Percentiles rank a stretch among this genome's conserved stretches.
Conservation (phyloP, 2,329 filamentous ascomycete species). For the Chaetothyriales sp. region DNA sequence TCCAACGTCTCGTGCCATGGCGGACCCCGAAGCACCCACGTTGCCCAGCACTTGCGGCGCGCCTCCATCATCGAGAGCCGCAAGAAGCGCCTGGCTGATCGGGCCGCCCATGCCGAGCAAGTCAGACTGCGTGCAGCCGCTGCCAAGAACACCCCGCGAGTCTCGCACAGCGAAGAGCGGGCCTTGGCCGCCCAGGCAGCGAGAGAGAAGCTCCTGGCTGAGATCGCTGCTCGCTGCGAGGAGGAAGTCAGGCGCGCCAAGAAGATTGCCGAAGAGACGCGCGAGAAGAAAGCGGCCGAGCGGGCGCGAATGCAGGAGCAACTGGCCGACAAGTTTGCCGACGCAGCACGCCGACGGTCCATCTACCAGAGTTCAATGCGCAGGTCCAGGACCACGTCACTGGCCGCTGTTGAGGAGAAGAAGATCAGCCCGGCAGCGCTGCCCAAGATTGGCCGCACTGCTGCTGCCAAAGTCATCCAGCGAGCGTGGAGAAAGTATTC, state of each 20-base stretch:
- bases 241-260: constrained; percentile 53
- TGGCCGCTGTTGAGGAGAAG: constrained; percentile 33
- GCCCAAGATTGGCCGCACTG: constrained; percentile 34
- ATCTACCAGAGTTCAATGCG: constrained; percentile 35
- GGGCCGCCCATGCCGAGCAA: constrained; percentile 52
- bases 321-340: constrained; percentile 52
- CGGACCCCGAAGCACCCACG: constrained; percentile 42
- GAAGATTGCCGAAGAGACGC: constrained; percentile 53
- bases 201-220: constrained; percentile 49
- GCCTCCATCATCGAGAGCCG: constrained; percentile 51
- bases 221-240: constrained; percentile 51
- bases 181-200: constrained; percentile 50
- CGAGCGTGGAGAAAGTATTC: constrained; percentile 41
- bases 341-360: constrained; percentile 45
- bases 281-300: constrained; percentile 50
- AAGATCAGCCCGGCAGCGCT: constrained; percentile 25
- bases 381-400: constrained; percentile 39
- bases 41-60: constrained; percentile 52
- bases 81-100: constrained; percentile 50
- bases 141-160: constrained; percentile 45
- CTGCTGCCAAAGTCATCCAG: constrained; percentile 45
- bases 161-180: constrained; percentile 46
- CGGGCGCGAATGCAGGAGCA: constrained; percentile 45
- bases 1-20: constrained; percentile 39
- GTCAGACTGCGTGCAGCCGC: constrained; percentile 49